Evolutionary conservation across 495 filamentous ascomycete genomes (phyloP).

Genomic region (Melanomma pulvis-pyrius): DNA sequence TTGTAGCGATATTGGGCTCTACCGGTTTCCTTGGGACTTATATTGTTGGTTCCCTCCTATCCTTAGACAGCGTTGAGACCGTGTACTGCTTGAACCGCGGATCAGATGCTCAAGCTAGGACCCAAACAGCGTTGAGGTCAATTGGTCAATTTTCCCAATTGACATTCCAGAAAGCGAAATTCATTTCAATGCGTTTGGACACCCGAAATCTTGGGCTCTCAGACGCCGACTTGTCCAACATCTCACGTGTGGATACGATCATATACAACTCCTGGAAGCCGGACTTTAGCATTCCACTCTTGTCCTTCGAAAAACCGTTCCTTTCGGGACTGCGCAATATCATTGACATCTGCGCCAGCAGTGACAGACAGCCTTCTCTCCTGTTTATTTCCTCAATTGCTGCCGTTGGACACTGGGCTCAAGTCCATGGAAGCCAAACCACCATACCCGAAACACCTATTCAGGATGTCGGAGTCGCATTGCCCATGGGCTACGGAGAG

Average conservation of each 20-base stretch:
- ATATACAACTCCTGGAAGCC: conserved; percentile 29
- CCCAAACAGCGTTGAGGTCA: background rate
- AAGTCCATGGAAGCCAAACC: background rate
- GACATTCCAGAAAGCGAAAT: background rate
- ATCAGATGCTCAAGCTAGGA: background rate
- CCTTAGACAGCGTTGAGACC: conserved; percentile 1
- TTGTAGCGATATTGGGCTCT: conserved; percentile 38
- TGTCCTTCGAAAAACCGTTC: conserved; percentile 15
- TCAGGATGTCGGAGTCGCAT: conserved; percentile 1
- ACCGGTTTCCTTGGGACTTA: conserved; percentile 45
- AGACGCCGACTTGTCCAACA: background rate
- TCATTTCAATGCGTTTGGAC: background rate
- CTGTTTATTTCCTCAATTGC: conserved; percentile 24
- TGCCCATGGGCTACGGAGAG: conserved; percentile 22
- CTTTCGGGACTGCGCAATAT: conserved; percentile 9
- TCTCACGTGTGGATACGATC: conserved; percentile 1
- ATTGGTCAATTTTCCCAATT: background rate
- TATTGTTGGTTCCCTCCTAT: conserved; percentile 33
- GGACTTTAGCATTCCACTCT: conserved; percentile 19
- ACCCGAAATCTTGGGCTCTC: background rate
- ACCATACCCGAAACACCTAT: background rate
- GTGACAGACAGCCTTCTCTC: background rate
- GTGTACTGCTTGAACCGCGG: conserved; percentile 41
- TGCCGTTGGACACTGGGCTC: conserved; percentile 9
- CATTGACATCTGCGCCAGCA: background rate